Evolutionary conservation across 805 yeast species (phyloP), one percentile per base, ranked within the genome.

Genomic region (Kodamaea kaohsiungensis): DNA sequence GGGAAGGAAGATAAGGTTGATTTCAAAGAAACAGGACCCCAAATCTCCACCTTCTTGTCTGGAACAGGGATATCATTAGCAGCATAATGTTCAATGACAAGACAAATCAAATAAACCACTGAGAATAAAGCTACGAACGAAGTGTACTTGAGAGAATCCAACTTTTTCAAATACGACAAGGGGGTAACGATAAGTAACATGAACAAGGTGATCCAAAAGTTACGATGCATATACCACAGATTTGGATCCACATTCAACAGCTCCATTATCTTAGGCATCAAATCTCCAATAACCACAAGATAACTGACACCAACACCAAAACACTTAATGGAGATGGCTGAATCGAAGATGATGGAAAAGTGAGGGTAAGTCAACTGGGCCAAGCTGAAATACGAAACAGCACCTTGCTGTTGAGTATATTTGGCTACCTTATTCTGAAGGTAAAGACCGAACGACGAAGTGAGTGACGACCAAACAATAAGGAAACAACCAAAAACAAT

Each of bases 271-370:
- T 82, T 75, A 4, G 93, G 93, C 77, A 88, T 82, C 52, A 89
- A 72, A 64, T 88, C 95, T 10, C 95, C 95, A 51, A 88, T 83
- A 51, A 89, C 78, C 15, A 89, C 89, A 55, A 89, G 65, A 62
- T 89, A 89, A 47, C 86, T 80, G 12, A 89, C 74, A 2, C 87
- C 86, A 15, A 86, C 91, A 19, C 96, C 96, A 69, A 86, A 89
- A 65, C 93, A 87, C 69, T 89, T 91, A 47, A 87, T 75, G 35
- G 87, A 82, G 65, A 89, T 87, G 37, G 91, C 88, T 19, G 85
- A 68, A 69, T 89, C 95, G 64, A 88, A 89, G n/a, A 88, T 63
- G 5, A 88, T 78, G 4, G 88, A 77, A 25, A 87, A 66, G n/a
- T 77, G 78, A 0, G 95, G 95, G 61, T 87, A 88, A 0, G 93